These are phyloP conservation scores for Mycena chlorophos DNA, from an alignment of 768 basidiomycete species.

Conservation along the genomic window DNA sequence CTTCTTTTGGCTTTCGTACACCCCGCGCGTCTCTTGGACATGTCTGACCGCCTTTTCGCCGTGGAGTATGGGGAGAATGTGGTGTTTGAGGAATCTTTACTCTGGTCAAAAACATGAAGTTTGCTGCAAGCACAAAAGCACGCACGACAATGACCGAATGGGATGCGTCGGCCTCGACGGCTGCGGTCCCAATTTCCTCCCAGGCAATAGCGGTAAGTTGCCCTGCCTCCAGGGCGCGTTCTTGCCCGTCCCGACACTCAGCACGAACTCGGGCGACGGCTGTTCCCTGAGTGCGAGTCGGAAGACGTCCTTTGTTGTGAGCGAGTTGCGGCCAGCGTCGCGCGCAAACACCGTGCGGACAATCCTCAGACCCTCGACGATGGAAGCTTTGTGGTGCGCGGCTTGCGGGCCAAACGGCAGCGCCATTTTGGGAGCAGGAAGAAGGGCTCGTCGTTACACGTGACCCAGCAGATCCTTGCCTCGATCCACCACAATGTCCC, in stretches of 20 bases:
- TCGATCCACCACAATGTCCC: constrained; percentile 52
- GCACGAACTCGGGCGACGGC: constrained; percentile 2
- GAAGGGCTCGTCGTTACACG: neutral
- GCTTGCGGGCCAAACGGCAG: constrained; percentile 12
- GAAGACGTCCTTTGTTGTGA: constrained; percentile 13
- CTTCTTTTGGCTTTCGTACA: neutral
- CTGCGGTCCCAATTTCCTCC: neutral
- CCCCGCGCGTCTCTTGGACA: constrained; percentile 13
- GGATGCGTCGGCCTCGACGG: constrained; percentile 18
- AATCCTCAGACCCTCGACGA: constrained; percentile 15
- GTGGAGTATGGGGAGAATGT: constrained; percentile 12
- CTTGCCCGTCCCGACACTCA: neutral
- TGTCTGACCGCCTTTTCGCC: constrained; percentile 10
- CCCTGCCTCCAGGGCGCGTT: neutral
- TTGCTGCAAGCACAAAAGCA: neutral
- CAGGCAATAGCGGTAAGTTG: neutral
- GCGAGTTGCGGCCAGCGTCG: constrained; percentile 6
- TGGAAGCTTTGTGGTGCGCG: constrained; percentile 12
- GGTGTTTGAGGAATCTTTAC: constrained; percentile 22
- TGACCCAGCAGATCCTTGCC: neutral
- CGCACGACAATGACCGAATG: constrained; percentile 20
- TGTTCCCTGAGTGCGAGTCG: constrained; percentile 10
- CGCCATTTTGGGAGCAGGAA: constrained; percentile 4
- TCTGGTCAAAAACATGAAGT: neutral
- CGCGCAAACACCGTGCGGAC: constrained; percentile 20